Evolutionary conservation across 2,329 filamentous ascomycete genomes (phyloP).

Genomic region (Sclerotinia glacialis): DNA sequence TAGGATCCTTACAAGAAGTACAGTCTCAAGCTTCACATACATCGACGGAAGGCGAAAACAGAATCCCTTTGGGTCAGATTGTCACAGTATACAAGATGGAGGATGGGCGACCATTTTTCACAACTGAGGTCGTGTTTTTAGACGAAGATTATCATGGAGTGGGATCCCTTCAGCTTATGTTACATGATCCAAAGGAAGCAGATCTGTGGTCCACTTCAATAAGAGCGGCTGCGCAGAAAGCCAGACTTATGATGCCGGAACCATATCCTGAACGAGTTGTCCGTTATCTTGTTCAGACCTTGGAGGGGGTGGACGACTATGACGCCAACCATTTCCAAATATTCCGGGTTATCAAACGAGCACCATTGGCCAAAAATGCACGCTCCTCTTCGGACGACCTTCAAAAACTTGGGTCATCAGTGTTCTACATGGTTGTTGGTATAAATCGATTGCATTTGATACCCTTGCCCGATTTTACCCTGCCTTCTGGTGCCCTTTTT

Average conservation of each 20-base stretch:
- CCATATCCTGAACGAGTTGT: slow-evolving; percentile 58
- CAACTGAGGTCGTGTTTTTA: slow-evolving; percentile 64
- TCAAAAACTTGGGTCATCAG: slow-evolving; percentile 60
- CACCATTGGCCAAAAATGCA: slow-evolving; percentile 51
- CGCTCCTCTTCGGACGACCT: slow-evolving; percentile 64
- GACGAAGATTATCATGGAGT: slow-evolving; percentile 62
- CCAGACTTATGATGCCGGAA: slow-evolving; percentile 50
- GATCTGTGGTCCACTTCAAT: slow-evolving; percentile 63
- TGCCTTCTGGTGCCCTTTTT: slow-evolving; percentile 44
- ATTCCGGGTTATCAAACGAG: slow-evolving; percentile 65
- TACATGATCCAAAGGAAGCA: slow-evolving; percentile 61
- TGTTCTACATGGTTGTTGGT: slow-evolving; percentile 67
- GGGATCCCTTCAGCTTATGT: slow-evolving; percentile 61
- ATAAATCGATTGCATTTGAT: slow-evolving; percentile 68
- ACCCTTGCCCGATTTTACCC: slow-evolving; percentile 57
- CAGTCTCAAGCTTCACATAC: slow-evolving; percentile 50
- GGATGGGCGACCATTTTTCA: slow-evolving; percentile 64
- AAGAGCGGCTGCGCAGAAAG: slow-evolving; percentile 56
- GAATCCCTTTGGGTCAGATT: slow-evolving; percentile 61
- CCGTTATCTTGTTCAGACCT: slow-evolving; percentile 58
- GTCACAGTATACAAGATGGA: slow-evolving; percentile 66
- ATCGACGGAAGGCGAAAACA: slow-evolving; percentile 52
- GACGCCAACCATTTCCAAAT: slow-evolving; percentile 65
- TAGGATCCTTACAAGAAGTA: slow-evolving; percentile 59
- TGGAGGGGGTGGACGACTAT: slow-evolving; percentile 67